Conservation (phyloP, 2,329 filamentous ascomycete species). For the Pestalotiopsis sp. region DNA sequence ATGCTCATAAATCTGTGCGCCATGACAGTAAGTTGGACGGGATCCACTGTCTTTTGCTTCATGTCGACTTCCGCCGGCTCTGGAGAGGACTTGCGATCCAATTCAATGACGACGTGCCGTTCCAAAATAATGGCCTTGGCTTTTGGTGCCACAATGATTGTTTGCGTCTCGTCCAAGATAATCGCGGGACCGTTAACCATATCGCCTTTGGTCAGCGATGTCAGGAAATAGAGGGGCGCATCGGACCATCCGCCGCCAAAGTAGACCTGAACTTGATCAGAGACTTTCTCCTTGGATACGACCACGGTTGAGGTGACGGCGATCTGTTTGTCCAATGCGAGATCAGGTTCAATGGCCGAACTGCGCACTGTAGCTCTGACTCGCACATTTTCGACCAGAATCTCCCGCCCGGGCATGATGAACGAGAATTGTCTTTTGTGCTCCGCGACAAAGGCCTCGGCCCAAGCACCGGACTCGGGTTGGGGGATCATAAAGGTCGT, state of each 20-base stretch:
- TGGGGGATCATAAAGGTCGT: constrained; percentile 12
- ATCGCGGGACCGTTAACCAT: constrained; percentile 40
- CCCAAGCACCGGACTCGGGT: constrained; percentile 3
- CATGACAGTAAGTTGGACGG: constrained; percentile 75
- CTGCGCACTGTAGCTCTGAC: constrained; percentile 3
- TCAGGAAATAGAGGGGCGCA: constrained; percentile 28
- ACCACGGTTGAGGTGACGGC: neutral
- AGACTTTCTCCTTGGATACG: neutral
- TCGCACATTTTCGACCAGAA: constrained; percentile 8
- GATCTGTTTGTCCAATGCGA: neutral
- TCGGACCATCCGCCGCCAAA: constrained; percentile 14
- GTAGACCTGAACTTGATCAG: constrained; percentile 11
- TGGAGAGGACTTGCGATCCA: constrained; percentile 49
- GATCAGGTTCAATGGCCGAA: neutral
- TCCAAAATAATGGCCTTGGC: constrained; percentile 31
- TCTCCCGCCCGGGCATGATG: constrained; percentile 3
- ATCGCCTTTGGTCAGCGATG: constrained; percentile 19
- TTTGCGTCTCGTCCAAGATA: constrained; percentile 72
- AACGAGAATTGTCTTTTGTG: constrained; percentile 11
- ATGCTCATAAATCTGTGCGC: constrained; percentile 82
- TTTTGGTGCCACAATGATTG: constrained; percentile 64
- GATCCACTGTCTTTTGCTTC: constrained; percentile 54
- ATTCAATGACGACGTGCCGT: constrained; percentile 38
- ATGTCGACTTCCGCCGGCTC: constrained; percentile 51
- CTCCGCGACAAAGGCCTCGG: constrained; percentile 5